A percentile compares a stretch with the other conserved stretches of the same genome.
Conservation (phyloP, 768 basidiomycete species). For the Mycena indigotica region DNA sequence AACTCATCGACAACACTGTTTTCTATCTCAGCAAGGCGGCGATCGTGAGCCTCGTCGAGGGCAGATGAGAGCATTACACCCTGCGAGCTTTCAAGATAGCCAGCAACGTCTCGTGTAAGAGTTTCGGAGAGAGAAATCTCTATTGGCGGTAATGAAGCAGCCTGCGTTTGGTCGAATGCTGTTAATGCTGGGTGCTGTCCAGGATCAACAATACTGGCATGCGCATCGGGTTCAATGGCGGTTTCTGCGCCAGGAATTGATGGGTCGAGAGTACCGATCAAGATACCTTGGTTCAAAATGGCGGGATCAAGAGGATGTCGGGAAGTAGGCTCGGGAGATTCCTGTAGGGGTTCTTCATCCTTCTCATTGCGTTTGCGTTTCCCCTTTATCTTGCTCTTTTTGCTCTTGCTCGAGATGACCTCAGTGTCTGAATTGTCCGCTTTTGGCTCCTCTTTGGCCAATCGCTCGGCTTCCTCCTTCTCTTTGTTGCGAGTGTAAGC, state of each 20-base stretch:
- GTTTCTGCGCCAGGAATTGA: slow-evolving; percentile 49
- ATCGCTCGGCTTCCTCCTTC: slow-evolving; percentile 60
- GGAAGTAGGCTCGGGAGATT: slow-evolving; percentile 25
- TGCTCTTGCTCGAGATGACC: slow-evolving; percentile 30
- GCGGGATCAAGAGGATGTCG: slow-evolving; percentile 53
- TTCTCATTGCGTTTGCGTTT: slow-evolving; percentile 34
- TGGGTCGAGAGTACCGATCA: slow-evolving; percentile 48
- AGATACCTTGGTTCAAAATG: slow-evolving; percentile 67
- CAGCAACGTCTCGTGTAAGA: slow-evolving; percentile 70
- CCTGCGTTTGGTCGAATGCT: slow-evolving; percentile 16
- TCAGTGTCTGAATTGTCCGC: slow-evolving; percentile 30
- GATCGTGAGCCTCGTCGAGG: slow-evolving; percentile 67
- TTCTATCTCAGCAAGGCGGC: slow-evolving; percentile 55
- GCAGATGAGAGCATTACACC: slow-evolving; percentile 61
- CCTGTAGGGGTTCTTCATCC: slow-evolving; percentile 18
- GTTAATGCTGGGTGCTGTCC: slow-evolving; percentile 36
- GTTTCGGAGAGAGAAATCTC: slow-evolving; percentile 65
- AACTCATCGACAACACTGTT: slow-evolving; percentile 60
- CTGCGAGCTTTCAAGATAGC: slow-evolving; percentile 62
- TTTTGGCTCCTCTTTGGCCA: slow-evolving; percentile 39
- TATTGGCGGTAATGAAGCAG: slow-evolving; percentile 34
- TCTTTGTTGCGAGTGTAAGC: slow-evolving; percentile 81
- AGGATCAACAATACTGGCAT: slow-evolving; percentile 58
- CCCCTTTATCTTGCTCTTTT: slow-evolving; percentile 37
- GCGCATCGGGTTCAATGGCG: slow-evolving; percentile 37